Base-by-base conservation (phyloP, 495 filamentous ascomycete species). In the Penicillium cataractarum region DNA sequence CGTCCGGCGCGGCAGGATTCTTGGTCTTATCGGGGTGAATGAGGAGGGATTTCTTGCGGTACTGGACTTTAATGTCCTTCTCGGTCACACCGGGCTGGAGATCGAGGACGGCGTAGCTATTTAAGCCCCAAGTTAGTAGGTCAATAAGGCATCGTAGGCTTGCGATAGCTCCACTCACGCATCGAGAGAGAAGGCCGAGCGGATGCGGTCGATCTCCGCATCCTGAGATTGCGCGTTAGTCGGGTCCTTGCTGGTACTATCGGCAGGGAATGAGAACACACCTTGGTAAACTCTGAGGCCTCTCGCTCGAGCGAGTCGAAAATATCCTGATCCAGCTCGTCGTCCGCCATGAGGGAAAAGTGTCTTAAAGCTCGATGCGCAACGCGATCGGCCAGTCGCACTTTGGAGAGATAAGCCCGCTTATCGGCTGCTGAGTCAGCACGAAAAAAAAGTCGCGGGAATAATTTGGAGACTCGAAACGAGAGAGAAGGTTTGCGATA, bases 11-110 rank as follows among this genome's bases (percentile, higher is more conserved):
- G 31, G 81, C 83, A 1, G 92, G 91, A 74, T 99, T 98, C 65
- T 86, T 87, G 55, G 96, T 97, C 78, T 98, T 98, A 79, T 99
- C 95, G 12, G 95, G 95, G 80, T 99, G 95, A 80, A 99, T 98
- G 6, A 99, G 86, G 33, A 99, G 88, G 17, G 95, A 99, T 74
- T 97, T 98, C 68, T 89, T 92, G 78, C 95, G 92, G 82, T 97
- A 99, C 73, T 84, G 81, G 62, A 87, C 78, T 78, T 97, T 98
- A 81, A 99, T 98, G 78, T 98, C 96, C 57, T 92, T 92, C 67
- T 97, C 95, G 26, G 95, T 87, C 35, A 97, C 91, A 71, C 95
- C 95, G 7, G 95, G 95, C 76, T 96, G 93, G 59, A 99, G 89
- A 76, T 96, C 95, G 27, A 99, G 90, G 60, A 98, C 92, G 48